A percentile compares a stretch with the other conserved stretches of the same genome.
Conservation (phyloP, 2,329 filamentous ascomycete genomes). For the Penicillium glabrum region DNA sequence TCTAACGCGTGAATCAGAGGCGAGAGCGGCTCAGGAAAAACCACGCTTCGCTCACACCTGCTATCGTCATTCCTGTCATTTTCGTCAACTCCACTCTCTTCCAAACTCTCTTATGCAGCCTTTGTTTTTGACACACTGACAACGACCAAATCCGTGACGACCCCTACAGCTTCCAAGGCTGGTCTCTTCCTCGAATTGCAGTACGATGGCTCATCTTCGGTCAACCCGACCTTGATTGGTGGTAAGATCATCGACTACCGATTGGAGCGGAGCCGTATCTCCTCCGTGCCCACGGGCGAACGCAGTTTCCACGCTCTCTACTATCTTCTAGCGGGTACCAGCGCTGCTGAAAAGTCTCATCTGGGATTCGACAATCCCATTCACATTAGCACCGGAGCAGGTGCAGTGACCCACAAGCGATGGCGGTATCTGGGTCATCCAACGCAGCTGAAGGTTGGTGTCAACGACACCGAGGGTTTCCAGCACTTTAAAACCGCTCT, state of each 20-base stretch:
- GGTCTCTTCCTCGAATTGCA: conserved; percentile 95
- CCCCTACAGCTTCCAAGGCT: conserved; percentile 91
- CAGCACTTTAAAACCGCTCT: conserved; percentile 96
- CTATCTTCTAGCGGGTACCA: conserved; percentile 91
- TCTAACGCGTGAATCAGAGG: conserved; percentile 60
- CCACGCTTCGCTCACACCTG: conserved; percentile 86
- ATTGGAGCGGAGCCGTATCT: conserved; percentile 85
- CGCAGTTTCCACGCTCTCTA: conserved; percentile 96
- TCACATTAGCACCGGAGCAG: conserved; percentile 43
- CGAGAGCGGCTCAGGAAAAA: conserved; percentile 95
- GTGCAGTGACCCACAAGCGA: conserved; percentile 65
- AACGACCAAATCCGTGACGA: conserved; percentile 94
- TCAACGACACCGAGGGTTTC: conserved; percentile 94
- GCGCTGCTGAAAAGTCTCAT: conserved; percentile 84
- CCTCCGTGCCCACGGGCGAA: conserved; percentile 90
- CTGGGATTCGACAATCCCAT: conserved; percentile 61
- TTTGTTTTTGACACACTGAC: conserved; percentile 96
- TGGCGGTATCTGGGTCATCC: conserved; percentile 97
- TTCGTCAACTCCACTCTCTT: conserved; percentile 88
- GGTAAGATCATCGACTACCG: conserved; percentile 93
- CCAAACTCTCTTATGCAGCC: conserved; percentile 86
- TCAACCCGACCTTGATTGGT: conserved; percentile 84
- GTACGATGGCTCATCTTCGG: conserved; percentile 84
- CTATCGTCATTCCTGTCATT: conserved; percentile 83
- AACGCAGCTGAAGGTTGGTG: conserved; percentile 93